Evolutionary conservation across 2,329 filamentous ascomycete genomes (phyloP), one percentile per base, ranked within the genome.

Genomic region (Microcyclospora pomicola): DNA sequence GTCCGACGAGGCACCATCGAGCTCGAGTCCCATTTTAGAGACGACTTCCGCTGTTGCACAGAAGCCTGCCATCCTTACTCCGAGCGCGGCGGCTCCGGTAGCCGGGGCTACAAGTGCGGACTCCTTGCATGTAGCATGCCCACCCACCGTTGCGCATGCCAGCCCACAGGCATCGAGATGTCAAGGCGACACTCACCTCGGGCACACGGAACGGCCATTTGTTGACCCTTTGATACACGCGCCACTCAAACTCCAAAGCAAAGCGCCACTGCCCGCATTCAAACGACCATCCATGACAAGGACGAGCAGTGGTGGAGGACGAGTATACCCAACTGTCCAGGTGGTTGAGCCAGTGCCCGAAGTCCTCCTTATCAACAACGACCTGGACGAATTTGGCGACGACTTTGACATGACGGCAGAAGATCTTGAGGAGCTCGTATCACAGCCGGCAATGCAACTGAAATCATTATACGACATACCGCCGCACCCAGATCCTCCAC

Each of bases 391-490:
- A 28, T 68, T 68, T 49, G 65, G 49, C 6, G 59, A 65, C 38
- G 65, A 65, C 28, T 62, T 66, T 35, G 64, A 68, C 38, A 47
- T 72, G 6, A 69, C 75, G 47, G 67, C 62, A 4, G 74, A 71
- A 41, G 72, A 75, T 49, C 55, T 79, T 36, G 69, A 77, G 44
- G 66, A 73, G 37, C 62, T 76, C 30, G 64, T 71, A 32, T 72
- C 72, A 7, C 53, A 54, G 15, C 16, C 31, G 19, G 12, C 30
- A 9, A 31, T 15, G 14, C 37, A 39, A 12, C 48, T 49, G n/a
- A 39, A 43, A 35, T 39, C 44, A 13, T 56, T 71, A 36, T 74
- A 70, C 49, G 71, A 75, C 43, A 59, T 54, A 9, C 60, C 64
- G 30, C 42, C 53, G n/a, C 47, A 50, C 34, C 42, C 47, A 2